Percentiles rank a stretch among this genome's conserved stretches.
Conservation (phyloP, 306 rosid species). For the Quercus gilva region DNA sequence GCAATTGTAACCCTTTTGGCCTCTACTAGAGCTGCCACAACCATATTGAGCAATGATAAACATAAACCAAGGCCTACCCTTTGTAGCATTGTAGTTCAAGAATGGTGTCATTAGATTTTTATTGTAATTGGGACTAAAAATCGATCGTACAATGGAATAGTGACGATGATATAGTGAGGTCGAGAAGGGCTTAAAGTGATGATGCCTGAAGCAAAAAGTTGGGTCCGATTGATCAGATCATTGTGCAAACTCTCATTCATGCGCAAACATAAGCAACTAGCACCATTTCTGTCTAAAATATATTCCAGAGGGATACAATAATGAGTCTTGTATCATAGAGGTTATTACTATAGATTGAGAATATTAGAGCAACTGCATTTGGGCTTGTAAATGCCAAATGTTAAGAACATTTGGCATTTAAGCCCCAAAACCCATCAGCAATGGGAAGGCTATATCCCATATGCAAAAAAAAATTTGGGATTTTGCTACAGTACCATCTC, state of each 20-base stretch:
- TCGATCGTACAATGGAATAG: constrained; percentile 33
- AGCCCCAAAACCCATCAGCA: too few relatives aligned
- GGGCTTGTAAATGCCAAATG: too few relatives aligned
- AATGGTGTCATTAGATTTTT: constrained; percentile 19
- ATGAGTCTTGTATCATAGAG: too few relatives aligned
- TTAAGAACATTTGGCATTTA: too few relatives aligned
- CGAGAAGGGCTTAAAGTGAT: constrained; percentile 24
- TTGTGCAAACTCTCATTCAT: background rate
- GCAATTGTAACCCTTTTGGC: constrained; percentile 24
- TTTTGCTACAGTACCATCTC: too few relatives aligned
- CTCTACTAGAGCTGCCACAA: constrained; percentile 31
- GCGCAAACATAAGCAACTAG: too few relatives aligned
- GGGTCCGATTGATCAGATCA: constrained; percentile 33
- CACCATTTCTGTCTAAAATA: too few relatives aligned
- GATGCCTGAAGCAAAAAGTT: constrained; percentile 20
- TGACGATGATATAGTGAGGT: constrained; percentile 16
- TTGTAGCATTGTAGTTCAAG: constrained; percentile 41
- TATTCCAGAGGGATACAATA: too few relatives aligned
- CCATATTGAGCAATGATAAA: constrained; percentile 31
- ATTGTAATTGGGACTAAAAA: constrained; percentile 20
- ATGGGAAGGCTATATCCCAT: too few relatives aligned
- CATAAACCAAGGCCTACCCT: constrained; percentile 35
- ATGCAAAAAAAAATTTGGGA: too few relatives aligned
- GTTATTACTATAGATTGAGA: too few relatives aligned
- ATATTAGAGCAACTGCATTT: too few relatives aligned